Base-by-base conservation (phyloP, 306 rosid genomes). In the Vicia villosa region DNA sequence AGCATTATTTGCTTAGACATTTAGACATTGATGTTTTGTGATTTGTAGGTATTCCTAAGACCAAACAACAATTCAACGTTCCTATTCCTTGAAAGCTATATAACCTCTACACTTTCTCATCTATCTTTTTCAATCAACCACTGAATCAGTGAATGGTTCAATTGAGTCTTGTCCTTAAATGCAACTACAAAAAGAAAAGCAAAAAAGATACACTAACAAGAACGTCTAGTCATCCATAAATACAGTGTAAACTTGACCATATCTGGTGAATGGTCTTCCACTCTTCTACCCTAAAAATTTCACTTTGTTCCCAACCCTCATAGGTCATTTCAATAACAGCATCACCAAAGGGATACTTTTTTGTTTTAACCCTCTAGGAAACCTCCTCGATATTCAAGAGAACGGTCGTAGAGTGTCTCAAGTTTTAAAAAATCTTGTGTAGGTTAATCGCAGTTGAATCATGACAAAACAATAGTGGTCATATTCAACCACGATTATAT, bases 91-190 rank as follows among this genome's bases (percentile, higher is more conserved):
- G 84, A 76, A 82, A 73, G 80, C 87, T 76, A 57, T 41, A 47
- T 41, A 47, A 72, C 20, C 67, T 34, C 38, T 34, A 34, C 38
- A 34, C 38, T 79, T 83, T 72, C 87, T 73, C 36, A 59, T 74
- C 80, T 69, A 72, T 66, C 83, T 40, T 84, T 87, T 81, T 82
- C 74, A 72, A 81, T 76, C 79, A 80, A 66, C 84, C 81, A 62
- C 63, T 69, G 81, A 66, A 37, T 62, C 75, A 74, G 85, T 66
- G 79, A 77, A 45, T 73, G 56, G 72, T 38, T 68, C 61, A 57
- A 63, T 78, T 49, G 72, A 69, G 81, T 72, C 87, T 72, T 66
- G 69, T 76, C 82, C 82, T 74, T 64, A 69, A 79, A 70, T 17
- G 32, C 73, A 73, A 34, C 81, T 77, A 73, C 84, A 70, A 76